Base-by-base conservation (phyloP, 176 grass and related monocot genomes). In the Cenchrus americanus region DNA sequence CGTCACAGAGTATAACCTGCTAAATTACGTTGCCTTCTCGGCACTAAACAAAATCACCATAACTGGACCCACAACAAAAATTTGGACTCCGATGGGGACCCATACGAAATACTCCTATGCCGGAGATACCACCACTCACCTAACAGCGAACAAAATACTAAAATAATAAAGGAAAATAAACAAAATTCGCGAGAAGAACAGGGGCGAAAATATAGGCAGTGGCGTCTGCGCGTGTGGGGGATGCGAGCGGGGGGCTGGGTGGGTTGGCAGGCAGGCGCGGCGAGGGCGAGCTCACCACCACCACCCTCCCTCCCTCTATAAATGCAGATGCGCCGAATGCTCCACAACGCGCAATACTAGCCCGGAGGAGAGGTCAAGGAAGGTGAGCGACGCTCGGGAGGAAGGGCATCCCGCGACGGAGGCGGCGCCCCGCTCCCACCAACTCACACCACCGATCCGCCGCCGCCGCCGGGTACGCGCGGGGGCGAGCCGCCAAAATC, bases 271-370 rank as follows among this genome's bases (percentile, higher is more conserved):
- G 70, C 47, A 8, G 14, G 46, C 34, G 14, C 24, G 77, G 62
- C 46, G 63, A 80, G 46, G 59, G 14, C 75, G 77, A 87, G 54
- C 53, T 82, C 72, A 42, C 17, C 24, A 30, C 69, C 30, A 34
- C 37, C 27, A 13, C 8, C 22, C 6, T 23, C 6, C 78, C 21
- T 12, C 5, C 14, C 21, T 79, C 79, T 90, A 90, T 86, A 90
- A 90, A 90, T 90, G 79, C 84, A 52, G 74, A n/a, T 17, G 42
- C 55, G 43, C 74, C n/a, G 55, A 11, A 26, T 30, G 74, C 74
- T 46, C 13, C 48, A 70, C 78, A 53, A 71, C 73, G 88, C 73
- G 83, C 83, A 49, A 53, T 59, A 86, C 71, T 72, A 73, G 8
- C 40, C 44, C 23, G 63, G 78, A 43, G 48, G 87, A 80, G 82